Base-by-base conservation (phyloP, 2,329 filamentous ascomycete species). In the Xylariaceae sp. region DNA sequence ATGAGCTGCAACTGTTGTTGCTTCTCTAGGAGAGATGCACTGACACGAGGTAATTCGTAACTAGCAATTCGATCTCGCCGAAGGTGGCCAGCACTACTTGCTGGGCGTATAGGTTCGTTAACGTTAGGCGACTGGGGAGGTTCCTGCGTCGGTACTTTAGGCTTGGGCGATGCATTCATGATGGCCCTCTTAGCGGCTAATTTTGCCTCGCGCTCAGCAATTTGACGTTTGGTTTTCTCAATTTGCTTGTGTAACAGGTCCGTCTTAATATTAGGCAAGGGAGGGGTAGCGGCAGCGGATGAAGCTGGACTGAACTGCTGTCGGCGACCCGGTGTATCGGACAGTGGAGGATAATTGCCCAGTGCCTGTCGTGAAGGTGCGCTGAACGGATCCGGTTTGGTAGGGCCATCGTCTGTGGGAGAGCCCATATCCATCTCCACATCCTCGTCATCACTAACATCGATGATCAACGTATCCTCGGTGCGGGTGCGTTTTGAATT, bases 361-460 rank as follows among this genome's bases (percentile, higher is more conserved):
- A 77, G 66, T 0, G 71, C n/a, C 31, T 44, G 48, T 19, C 47
- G 52, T 45, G 39, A 3, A 36, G 49, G 19, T 12, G 61, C 63
- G 5, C 57, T 61, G 15, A 51, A 61, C 11, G 62, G 63, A 18
- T 68, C 68, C 5, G 65, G 59, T 2, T 31, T 42, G 31, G 48
- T 68, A 61, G 14, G 67, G 63, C 19, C 38, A 46, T 71, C 71
- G 18, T 77, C 74, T 27, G 68, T 71, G 10, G 74, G 75, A 42
- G 77, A 81, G 22, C 81, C 81, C 19, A 86, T 75, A 32, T 87
- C 85, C 82, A 86, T 87, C 49, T 83, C 83, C 42, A 83, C 76
- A 55, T 84, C 81, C 48, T 82, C 81, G 44, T 75, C 80, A 27
- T 95, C 91, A 63, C 89, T 95, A 36, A 95, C 85, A 56, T 95